Evolutionary conservation across 2,329 filamentous ascomycete genomes (phyloP), one percentile per base, ranked within the genome.

Genomic region (Colletotrichum zoysiae): DNA sequence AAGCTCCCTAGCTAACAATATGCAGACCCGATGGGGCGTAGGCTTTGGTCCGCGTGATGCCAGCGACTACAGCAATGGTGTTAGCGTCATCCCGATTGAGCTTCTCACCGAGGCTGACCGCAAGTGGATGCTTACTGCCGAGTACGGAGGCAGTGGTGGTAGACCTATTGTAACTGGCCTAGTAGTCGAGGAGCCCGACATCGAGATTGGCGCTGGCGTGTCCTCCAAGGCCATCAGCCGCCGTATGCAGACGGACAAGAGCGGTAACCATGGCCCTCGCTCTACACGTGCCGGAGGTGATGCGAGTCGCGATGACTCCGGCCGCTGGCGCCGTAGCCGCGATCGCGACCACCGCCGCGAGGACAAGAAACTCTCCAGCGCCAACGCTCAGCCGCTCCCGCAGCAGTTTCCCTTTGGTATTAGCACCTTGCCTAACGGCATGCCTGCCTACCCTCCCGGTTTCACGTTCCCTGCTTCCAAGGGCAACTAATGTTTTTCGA

Each of bases 1-100:
- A 35, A 23, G 11, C 23, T 9, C 16, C 30, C 30, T 40, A 78
- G n/a, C 33, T 62, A 26, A 62, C 56, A 74, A 33, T 40, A 40
- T 18, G 9, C 30, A 96, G 91, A 98, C 95, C 51, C 91, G 96
- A 75, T 99, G 96, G 96, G 96, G 96, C 75, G 96, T 99, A 60
- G 96, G 96, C 20, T 99, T 98, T 78, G 96, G 96, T 3, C 96
- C 96, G 57, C 91, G 96, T 78, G 96, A 99, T 81, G 99, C 96
- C 86, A 97, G 95, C 80, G 95, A 99, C 82, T 99, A 99, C 82
- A 88, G 91, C 75, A 96, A 92, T 14, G 96, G 96, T 62, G 88
- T 98, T 81, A 98, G 95, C 80, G 85, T 97, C 66, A 98, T 99
- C 74, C 96, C 96, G 1, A 96, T 99, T 75, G 89, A 92, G 76